Percentiles rank a stretch among this genome's conserved stretches.
Conservation (phyloP, 225 moss, liverwort and hornwort species). For the Rhytidiadelphus loreus region DNA sequence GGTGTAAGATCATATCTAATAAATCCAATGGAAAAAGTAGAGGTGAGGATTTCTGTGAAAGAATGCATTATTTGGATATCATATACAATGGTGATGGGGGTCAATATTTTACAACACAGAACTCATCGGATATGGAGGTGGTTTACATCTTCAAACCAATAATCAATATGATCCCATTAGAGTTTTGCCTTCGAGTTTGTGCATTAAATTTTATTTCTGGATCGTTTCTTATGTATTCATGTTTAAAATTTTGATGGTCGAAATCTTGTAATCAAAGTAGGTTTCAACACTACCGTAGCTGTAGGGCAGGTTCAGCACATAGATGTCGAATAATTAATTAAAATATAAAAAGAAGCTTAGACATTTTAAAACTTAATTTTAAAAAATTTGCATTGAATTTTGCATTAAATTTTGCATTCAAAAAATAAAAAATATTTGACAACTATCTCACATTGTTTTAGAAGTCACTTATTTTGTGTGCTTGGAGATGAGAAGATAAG, state of each 20-base stretch:
- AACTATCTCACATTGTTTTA: too few species aligned
- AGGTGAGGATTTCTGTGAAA: not conserved
- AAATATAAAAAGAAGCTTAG: too few species aligned
- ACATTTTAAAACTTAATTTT: too few species aligned
- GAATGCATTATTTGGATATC: not conserved
- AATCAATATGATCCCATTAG: not conserved
- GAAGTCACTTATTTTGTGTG: too few species aligned
- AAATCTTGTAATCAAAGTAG: not conserved
- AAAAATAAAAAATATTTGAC: too few species aligned
- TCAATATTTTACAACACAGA: not conserved
- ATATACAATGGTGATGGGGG: not conserved
- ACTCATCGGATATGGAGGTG: not conserved
- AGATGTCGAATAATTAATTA: too few species aligned
- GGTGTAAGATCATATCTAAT: not conserved
- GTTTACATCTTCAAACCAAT: not conserved
- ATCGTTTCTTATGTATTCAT: not conserved
- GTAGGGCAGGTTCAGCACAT: too few species aligned
- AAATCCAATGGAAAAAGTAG: not conserved
- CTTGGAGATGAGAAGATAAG: too few species aligned
- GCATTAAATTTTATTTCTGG: not conserved
- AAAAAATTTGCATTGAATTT: too few species aligned
- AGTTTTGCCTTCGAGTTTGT: not conserved
- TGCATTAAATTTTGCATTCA: too few species aligned
- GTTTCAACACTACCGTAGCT: too few species aligned
- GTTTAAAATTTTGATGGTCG: not conserved